phyloP scores from a whole-genome alignment of 2,329 filamentous ascomycete genomes.

The Diaporthe ampelina region DNA sequence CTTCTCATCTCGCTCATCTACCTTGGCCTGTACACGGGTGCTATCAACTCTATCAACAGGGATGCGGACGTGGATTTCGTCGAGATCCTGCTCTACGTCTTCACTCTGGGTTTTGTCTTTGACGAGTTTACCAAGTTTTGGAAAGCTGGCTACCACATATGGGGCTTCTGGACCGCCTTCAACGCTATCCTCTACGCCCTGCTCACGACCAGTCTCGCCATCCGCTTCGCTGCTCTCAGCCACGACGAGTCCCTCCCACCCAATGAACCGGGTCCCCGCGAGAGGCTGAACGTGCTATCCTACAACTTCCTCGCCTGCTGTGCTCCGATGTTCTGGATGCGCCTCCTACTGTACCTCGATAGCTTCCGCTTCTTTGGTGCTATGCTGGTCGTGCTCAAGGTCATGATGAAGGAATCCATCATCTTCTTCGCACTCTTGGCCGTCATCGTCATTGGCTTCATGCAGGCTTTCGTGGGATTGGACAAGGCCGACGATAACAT shows the following conservation, averaged over 20 bases:
- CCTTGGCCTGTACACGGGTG: slow-evolving; percentile 86
- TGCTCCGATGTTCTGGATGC: slow-evolving; percentile 97
- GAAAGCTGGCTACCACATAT: slow-evolving; percentile 92
- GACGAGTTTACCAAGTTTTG: slow-evolving; percentile 92
- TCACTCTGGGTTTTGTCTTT: slow-evolving; percentile 90
- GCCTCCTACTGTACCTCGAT: slow-evolving; percentile 92
- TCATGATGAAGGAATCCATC: slow-evolving; percentile 93
- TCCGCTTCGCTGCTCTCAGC: slow-evolving; percentile 83
- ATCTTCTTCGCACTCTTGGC: slow-evolving; percentile 95
- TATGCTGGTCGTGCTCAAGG: slow-evolving; percentile 97
- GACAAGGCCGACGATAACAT: slow-evolving; percentile 84
- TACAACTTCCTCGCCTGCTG: slow-evolving; percentile 96
- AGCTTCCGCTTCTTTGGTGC: slow-evolving; percentile 96
- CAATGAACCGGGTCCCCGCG: slow-evolving; percentile 60
- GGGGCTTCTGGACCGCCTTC: slow-evolving; percentile 98
- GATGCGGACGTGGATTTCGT: slow-evolving; percentile 86
- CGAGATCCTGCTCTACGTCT: slow-evolving; percentile 88
- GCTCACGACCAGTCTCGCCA: slow-evolving; percentile 81
- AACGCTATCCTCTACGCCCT: slow-evolving; percentile 87
- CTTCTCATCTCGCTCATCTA: slow-evolving; percentile 88
- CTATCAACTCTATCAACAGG: slow-evolving; percentile 94
- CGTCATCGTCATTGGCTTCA: slow-evolving; percentile 87
- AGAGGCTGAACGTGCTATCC: slow-evolving; percentile 81
- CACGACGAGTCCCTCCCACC: slow-evolving; percentile 59
- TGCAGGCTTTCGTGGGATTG: slow-evolving; percentile 94